Evolutionary conservation across 257 asterid species (phyloP), one percentile per base, ranked within the genome.

Genomic region (Eucommia ulmoides): DNA sequence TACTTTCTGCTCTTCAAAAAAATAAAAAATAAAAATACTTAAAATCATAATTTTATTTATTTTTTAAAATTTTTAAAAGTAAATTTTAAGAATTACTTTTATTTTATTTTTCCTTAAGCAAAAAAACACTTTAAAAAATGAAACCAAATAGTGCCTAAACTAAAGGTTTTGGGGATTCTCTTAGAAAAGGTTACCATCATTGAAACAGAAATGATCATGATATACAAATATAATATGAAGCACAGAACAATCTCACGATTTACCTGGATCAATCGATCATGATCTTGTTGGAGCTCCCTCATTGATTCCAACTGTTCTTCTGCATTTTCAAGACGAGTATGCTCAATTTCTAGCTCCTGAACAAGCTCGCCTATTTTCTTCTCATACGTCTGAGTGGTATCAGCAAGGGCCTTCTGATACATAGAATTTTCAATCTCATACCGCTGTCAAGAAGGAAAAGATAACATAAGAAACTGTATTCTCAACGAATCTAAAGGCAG

Each of bases 301-400:
- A 70, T 55, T 50, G 64, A 69, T 29, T 58, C 58, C 56, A 81
- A 56, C 66, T 83, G 86, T 68, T 65, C 78, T 73, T 79, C 76
- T 38, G 68, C 58, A 45, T 60, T 72, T 55, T 44, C 62, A 44
- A 58, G 70, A 55, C 22, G 72, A 41, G 77, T 48, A 54, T 55
- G 56, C 67, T 74, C 95, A 23, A 64, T 83, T 56, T 65, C 58
- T 51, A 79, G 65, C 63, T 67, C 77, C 53, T 72, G 84, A 67
- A 66, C 72, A 55, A 83, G 62, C 41, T 59, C 73, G 41, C 68
- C 65, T 33, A 83, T 58, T 68, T 74, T 83, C 63, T 60, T 79
- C 58, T 87, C 97, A 54, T 87, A 83, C 83, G 74, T 78, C 71
- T 74, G 75, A 52, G 88, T 76, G 60, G 83, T 78, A 51, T 78